Evolutionary conservation across 1,139 yeast species (phyloP).

Genomic region (Arxiozyma telluris): DNA sequence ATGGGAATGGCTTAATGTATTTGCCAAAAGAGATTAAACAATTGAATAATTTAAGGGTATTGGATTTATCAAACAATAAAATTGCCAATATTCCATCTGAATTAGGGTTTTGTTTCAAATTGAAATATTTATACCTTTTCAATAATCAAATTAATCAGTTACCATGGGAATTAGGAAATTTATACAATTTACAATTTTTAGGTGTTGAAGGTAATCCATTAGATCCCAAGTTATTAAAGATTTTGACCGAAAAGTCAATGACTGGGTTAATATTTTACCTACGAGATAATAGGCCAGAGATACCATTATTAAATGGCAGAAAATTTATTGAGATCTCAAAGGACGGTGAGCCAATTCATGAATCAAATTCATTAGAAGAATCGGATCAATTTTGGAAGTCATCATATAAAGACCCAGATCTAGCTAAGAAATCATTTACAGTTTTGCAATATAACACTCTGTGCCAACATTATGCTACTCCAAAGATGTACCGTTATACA

Average conservation of each 20-base stretch:
- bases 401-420: conserved; percentile 30
- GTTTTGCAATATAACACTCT: conserved; percentile 81
- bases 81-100: conserved; percentile 68
- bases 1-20: conserved; percentile 67
- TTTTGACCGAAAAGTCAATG: conserved; percentile 76
- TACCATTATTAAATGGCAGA: conserved; percentile 60
- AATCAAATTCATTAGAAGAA: conserved; percentile 26
- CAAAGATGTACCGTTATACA: conserved; percentile 84
- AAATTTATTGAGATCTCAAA: conserved; percentile 74
- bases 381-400: conserved; percentile 20
- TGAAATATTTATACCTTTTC: conserved; percentile 76
- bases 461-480: conserved; percentile 93
- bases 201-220: conserved; percentile 94
- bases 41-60: conserved; percentile 65
- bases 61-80: conserved; percentile 77
- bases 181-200: conserved; percentile 74
- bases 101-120: conserved; percentile 70
- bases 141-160: conserved; percentile 71
- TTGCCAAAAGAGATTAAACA: conserved; percentile 66
- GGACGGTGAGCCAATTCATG: conserved; percentile 56
- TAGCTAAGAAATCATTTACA: conserved; percentile 46
- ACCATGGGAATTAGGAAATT: conserved; percentile 79
- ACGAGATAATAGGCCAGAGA: conserved; percentile 72
- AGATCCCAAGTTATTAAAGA: conserved; percentile 53
- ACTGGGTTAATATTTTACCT: conserved; percentile 70